Evolutionary conservation across 371 early-diverging fungal genomes (phyloP).

Genomic region (Rhizomucor miehei): DNA sequence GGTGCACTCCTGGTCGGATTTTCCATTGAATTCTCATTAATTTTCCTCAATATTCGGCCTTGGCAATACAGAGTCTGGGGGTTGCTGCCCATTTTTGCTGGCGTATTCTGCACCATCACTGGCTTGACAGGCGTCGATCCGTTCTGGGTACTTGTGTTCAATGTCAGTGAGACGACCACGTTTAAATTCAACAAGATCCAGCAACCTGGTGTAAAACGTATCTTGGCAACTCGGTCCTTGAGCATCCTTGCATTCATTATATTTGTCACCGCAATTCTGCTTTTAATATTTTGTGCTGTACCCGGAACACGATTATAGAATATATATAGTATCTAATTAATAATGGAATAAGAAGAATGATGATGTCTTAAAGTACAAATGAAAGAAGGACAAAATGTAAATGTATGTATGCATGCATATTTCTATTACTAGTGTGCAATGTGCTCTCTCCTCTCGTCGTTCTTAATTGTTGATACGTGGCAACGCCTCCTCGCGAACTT

Average conservation of each 20-base stretch:
- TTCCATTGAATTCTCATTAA: slow-evolving; percentile 52
- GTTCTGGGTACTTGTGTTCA: slow-evolving; percentile 38
- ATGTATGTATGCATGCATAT: no score
- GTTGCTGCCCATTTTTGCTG: slow-evolving; percentile 34
- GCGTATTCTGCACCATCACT: slow-evolving; percentile 33
- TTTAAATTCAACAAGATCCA: slow-evolving; percentile 37
- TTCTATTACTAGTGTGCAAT: no score
- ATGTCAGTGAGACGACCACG: slow-evolving; percentile 43
- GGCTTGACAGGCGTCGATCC: slow-evolving; percentile 44
- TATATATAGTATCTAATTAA: neutral
- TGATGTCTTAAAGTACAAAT: no score
- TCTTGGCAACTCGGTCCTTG: slow-evolving; percentile 23
- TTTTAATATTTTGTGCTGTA: slow-evolving; percentile 29
- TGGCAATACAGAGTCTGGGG: slow-evolving; percentile 55
- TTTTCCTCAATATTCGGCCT: slow-evolving; percentile 55
- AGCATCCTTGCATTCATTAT: slow-evolving; percentile 13
- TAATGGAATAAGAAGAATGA: no score
- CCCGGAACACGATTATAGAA: slow-evolving; percentile 36
- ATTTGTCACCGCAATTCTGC: slow-evolving; percentile 15
- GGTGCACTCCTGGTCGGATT: slow-evolving; percentile 52
- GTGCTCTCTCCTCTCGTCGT: no score
- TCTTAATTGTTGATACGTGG: neutral
- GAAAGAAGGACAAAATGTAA: no score
- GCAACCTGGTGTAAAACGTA: slow-evolving; percentile 25
- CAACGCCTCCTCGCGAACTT: neutral